A percentile compares a stretch with the other conserved stretches of the same genome.
phyloP scores from a whole-genome alignment of 176 grass and related monocot species.

The Triticum urartu region DNA sequence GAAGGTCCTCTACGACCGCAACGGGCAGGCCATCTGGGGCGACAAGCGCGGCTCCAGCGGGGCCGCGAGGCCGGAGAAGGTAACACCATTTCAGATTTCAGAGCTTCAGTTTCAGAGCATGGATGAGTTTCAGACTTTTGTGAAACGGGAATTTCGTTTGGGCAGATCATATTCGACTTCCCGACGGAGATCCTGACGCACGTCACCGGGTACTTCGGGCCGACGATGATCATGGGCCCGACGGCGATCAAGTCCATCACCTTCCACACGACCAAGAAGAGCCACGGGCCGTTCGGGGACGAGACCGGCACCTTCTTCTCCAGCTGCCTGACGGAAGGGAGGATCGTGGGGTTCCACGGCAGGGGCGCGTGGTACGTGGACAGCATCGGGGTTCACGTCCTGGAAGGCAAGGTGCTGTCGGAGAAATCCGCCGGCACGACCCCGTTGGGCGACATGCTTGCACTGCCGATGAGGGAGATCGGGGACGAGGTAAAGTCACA shows the following conservation, averaged over 20 bases:
- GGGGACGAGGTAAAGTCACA: slow-evolving; percentile 52
- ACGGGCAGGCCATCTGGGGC: slow-evolving; percentile 86
- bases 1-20: slow-evolving; percentile 83
- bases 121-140: not conserved
- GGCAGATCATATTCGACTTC: slow-evolving; percentile 76
- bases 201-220: slow-evolving; percentile 78
- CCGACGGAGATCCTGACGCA: slow-evolving; percentile 83
- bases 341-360: slow-evolving; percentile 78
- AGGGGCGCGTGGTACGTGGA: slow-evolving; percentile 76
- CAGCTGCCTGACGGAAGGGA: slow-evolving; percentile 64
- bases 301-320: slow-evolving; percentile 85
- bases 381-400: slow-evolving; percentile 80
- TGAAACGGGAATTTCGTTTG: not conserved
- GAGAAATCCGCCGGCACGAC: slow-evolving; percentile 28
- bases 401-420: slow-evolving; percentile 77
- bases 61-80: slow-evolving; percentile 66
- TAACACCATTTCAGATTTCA: not conserved
- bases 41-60: slow-evolving; percentile 70
- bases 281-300: slow-evolving; percentile 75
- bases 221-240: slow-evolving; percentile 75
- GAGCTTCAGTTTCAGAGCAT: slow-evolving; percentile 1
- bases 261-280: slow-evolving; percentile 90
- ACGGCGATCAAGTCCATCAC: slow-evolving; percentile 71
- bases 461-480: slow-evolving; percentile 33
- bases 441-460: slow-evolving; percentile 38